phyloP scores from a whole-genome alignment of 305 asterid genomes.

The Rubia tinctorum region DNA sequence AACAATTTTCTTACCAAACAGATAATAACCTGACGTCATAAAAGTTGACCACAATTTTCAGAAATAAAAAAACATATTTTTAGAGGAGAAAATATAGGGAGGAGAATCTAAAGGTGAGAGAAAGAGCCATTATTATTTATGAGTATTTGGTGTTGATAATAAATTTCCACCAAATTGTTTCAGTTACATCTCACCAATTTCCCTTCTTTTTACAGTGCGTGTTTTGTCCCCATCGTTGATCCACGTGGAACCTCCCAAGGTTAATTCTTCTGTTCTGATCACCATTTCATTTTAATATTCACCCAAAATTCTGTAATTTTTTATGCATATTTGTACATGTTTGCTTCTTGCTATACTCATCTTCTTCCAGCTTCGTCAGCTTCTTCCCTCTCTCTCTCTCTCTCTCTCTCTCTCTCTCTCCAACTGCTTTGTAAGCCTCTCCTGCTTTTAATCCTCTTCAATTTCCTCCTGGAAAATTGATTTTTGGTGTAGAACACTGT shows the following conservation, averaged over 20 bases:
- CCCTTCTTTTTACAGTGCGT: not conserved
- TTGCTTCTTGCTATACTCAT: too few species aligned
- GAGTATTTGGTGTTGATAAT: not conserved
- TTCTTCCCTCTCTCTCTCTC: slow-evolving; percentile 42
- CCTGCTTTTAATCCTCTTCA: slow-evolving; percentile 22
- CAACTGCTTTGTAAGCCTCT: slow-evolving; percentile 46
- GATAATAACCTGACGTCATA: not conserved
- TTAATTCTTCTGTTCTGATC: slow-evolving; percentile 14
- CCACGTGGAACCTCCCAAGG: slow-evolving; percentile 26
- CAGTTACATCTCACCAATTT: not conserved
- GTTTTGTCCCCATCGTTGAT: slow-evolving; percentile 24
- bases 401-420: slow-evolving; percentile 50
- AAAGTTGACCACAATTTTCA: not conserved
- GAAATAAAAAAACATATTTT: not conserved
- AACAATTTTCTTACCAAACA: too few species aligned
- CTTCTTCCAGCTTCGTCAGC: slow-evolving; percentile 19
- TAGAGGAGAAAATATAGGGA: slow-evolving; percentile 16
- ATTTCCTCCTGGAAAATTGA: slow-evolving; percentile 5
- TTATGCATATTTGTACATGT: too few species aligned
- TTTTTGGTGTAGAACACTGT: not conserved
- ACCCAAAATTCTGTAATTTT: not conserved
- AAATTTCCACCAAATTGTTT: not conserved
- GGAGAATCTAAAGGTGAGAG: slow-evolving; percentile 8
- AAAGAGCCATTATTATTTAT: not conserved
- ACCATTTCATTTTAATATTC: slow-evolving; percentile 4